Base-by-base conservation (phyloP, 2,329 filamentous ascomycete genomes). In the Cordyceps militaris region DNA sequence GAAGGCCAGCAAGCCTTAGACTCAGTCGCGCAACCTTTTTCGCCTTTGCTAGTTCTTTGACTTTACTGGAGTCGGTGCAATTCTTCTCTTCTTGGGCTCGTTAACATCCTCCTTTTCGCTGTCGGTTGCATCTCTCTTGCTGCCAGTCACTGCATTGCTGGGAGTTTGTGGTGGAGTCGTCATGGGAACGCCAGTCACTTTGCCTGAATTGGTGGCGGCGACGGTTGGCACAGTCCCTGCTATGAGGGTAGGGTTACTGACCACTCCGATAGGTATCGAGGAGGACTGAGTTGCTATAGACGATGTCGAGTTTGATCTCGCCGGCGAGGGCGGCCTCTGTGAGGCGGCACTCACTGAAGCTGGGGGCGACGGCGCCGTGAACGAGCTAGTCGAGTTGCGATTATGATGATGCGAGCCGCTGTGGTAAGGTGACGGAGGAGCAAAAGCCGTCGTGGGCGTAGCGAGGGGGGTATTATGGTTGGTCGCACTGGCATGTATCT, bases 161-260 rank as follows among this genome's bases (percentile, higher is more conserved):
- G 93, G 93, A 3, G 93, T 97, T 70, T 96, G 88, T 1, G 93
- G 94, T 2, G 94, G 93, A 8, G 93, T 97, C 38, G 89, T 90
- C 65, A 96, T 83, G 0, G 91, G 89, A 44, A 95, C 74, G 0
- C 80, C 79, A 0, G 77, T 76, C 3, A 82, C 75, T 65, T 83
- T 83, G 44, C 79, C 80, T 1, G 88, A 89, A 62, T 86, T 88
- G 10, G 88, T 77, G 6, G 89, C 89, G 13, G 89, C 85, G 26
- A 96, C 83, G 54, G 86, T 80, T 0, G 91, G 91, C 16, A 96
- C 80, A 56, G 80, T 89, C 14, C 90, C 88, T 32, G 90, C 81
- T 9, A 89, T 88, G 1, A 94, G 84, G 1, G 89, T 85, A 1
- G 91, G 89, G 56, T 92, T 92, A 67, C 86, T 92, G 50, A 89